Percentiles rank a stretch among this genome's conserved stretches.
These are phyloP conservation scores for Neonectria punicea DNA, from an alignment of 2,329 filamentous ascomycete genomes.

Conservation along the genomic window DNA sequence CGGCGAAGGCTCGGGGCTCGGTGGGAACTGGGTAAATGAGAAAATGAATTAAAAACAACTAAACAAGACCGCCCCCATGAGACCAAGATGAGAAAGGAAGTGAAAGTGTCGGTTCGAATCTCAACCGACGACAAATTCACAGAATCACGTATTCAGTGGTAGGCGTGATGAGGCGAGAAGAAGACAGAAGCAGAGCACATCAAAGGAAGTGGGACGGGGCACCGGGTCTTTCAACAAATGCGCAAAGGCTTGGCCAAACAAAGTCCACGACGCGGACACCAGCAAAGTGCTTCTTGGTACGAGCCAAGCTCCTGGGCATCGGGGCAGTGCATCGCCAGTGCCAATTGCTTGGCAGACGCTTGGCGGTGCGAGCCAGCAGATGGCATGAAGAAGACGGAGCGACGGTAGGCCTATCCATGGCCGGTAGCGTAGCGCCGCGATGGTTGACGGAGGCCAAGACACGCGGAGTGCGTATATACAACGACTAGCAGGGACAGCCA, in stretches of 20 bases:
- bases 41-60: background rate
- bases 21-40: background rate
- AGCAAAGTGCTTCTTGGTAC: conserved; percentile 23
- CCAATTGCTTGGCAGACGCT: conserved; percentile 21
- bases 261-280: background rate
- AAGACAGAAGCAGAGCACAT: background rate
- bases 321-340: conserved; percentile 39
- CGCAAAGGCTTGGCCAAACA: background rate
- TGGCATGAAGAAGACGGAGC: conserved; percentile 3
- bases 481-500: background rate
- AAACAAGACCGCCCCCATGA: background rate
- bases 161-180: too few species aligned
- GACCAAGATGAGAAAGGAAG: background rate
- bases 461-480: background rate
- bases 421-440: background rate
- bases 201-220: background rate
- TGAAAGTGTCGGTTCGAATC: background rate
- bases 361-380: conserved; percentile 24
- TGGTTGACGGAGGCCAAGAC: background rate
- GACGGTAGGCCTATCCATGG: background rate
- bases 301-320: conserved; percentile 41
- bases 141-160: background rate
- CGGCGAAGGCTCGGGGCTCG: background rate
- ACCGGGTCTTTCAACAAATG: conserved; percentile 5
- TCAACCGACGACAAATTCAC: background rate